Base-by-base conservation (phyloP, 2,329 filamentous ascomycete species). In the Stagonosporopsis cucurbitacearum region DNA sequence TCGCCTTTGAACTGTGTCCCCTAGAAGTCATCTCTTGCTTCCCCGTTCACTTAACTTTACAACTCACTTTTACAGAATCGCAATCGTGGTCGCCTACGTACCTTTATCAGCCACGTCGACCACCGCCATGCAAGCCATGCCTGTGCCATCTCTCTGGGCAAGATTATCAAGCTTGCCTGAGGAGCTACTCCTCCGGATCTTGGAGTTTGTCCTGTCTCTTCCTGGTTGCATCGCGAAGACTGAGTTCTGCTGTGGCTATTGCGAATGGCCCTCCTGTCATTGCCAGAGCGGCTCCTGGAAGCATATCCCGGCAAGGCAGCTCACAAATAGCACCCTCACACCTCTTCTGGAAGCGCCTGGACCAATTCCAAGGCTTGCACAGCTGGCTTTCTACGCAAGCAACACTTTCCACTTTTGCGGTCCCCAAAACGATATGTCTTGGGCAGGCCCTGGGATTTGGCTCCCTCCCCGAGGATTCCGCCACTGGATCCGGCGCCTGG, bases 191-290 rank as follows among this genome's bases (percentile, higher is more conserved):
- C 12, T 48, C 28, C 11, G 17, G 12, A 23, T 48, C 17, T 25
- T 48, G 4, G 35, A 23, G 19, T 12, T 22, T 23, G 17, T 19
- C 4, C 45, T 48, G 7, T 15, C 17, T 5, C 25, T 32, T 9
- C 35, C 35, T 25, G 45, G 45, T 1, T 7, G 9, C 17, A 40
- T 48, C 17, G 25, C 45, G 23, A 47, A 48, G 19, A 40, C 19
- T 12, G 17, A 48, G 5, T 48, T 39, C 19, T 48, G 25, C 12
- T 23, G 1, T n/a, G 35, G 45, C 22, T 19, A 48, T n/a, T 48
- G 45, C 17, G 45, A 48, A 22, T 48, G 45, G 45, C 45, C 45
- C 32, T 25, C 23, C 6, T 48, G 45, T 13, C 25, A 39, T 6
- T 48, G 45, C 20, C 33, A 22, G 11, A 15, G 19, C 9, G 17